Conservation (phyloP, 352 stramenopile genomes). For the Aphanomyces stellatus region DNA sequence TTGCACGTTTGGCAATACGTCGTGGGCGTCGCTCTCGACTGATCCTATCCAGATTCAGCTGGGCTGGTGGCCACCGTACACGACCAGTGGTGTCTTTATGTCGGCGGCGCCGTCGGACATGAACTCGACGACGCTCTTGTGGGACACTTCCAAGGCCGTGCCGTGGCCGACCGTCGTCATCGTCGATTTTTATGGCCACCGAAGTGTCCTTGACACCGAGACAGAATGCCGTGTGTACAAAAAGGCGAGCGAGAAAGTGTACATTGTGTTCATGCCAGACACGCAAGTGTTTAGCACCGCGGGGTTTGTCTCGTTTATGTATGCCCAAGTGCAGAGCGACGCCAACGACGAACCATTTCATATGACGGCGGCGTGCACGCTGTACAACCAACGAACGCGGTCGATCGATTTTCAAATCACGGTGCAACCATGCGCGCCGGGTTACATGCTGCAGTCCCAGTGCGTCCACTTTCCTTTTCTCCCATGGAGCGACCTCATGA, state of each 20-base stretch:
- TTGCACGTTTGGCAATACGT: conserved; percentile 21
- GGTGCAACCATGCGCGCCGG: conserved; percentile 44
- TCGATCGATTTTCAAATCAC: conserved; percentile 28
- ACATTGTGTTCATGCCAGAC: conserved; percentile 39
- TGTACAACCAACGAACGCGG: conserved; percentile 19
- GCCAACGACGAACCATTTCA: conserved; percentile 30
- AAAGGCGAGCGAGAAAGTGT: conserved; percentile 21
- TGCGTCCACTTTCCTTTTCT: conserved; percentile 21
- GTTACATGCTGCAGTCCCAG: conserved; percentile 54
- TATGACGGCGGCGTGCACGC: conserved; percentile 35
- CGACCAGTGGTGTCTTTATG: conserved; percentile 60
- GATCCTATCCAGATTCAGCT: conserved; percentile 33
- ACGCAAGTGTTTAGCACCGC: conserved; percentile 22
- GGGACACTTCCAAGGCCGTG: background rate
- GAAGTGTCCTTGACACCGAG: conserved; percentile 41
- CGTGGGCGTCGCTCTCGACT: conserved; percentile 24
- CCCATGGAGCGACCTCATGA: no score
- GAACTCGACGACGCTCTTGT: conserved; percentile 14
- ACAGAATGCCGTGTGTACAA: conserved; percentile 28
- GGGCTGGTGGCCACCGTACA: conserved; percentile 50
- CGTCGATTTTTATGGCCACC: conserved; percentile 45
- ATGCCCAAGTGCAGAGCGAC: conserved; percentile 30
- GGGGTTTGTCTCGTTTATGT: conserved; percentile 46
- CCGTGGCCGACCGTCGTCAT: conserved; percentile 58
- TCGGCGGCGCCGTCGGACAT: conserved; percentile 24